Percentiles rank a stretch among this genome's conserved stretches.
These are phyloP conservation scores for Prunus davidiana DNA, from an alignment of 306 rosid genomes.

Conservation along the genomic window DNA sequence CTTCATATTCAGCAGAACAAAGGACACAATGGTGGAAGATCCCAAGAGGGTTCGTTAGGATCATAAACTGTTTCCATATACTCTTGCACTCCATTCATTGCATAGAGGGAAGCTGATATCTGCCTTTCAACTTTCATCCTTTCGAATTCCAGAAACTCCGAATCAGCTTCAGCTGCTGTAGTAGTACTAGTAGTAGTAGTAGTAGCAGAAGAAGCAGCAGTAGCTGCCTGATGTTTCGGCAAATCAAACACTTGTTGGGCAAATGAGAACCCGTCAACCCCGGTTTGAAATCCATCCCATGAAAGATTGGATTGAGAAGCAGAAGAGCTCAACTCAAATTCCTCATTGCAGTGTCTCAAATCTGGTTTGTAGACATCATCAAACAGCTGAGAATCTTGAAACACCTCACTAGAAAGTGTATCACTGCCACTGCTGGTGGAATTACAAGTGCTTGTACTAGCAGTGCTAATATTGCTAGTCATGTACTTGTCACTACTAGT, in stretches of 20 bases:
- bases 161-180: constrained; percentile 20
- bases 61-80: constrained; percentile 82
- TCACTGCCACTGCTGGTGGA: constrained; percentile 16
- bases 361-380: constrained; percentile 70
- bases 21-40: constrained; percentile 82
- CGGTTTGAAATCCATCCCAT: constrained; percentile 37
- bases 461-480: neutral
- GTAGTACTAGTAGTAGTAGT: neutral
- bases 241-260: constrained; percentile 46
- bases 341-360: constrained; percentile 49
- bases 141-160: constrained; percentile 65
- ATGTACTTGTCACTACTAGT: neutral
- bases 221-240: constrained; percentile 31
- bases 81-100: constrained; percentile 88
- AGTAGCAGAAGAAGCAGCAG: neutral
- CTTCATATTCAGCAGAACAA: constrained; percentile 45
- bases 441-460: neutral
- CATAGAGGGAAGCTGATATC: constrained; percentile 87
- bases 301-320: constrained; percentile 30
- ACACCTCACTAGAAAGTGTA: constrained; percentile 11
- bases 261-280: constrained; percentile 46
- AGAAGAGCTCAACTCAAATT: constrained; percentile 22
- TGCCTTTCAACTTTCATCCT: constrained; percentile 92
- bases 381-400: constrained; percentile 27
- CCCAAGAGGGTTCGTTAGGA: constrained; percentile 64